Evolutionary conservation across 768 basidiomycete genomes (phyloP), one percentile per base, ranked within the genome.

Genomic region (Inosperma sp.): DNA sequence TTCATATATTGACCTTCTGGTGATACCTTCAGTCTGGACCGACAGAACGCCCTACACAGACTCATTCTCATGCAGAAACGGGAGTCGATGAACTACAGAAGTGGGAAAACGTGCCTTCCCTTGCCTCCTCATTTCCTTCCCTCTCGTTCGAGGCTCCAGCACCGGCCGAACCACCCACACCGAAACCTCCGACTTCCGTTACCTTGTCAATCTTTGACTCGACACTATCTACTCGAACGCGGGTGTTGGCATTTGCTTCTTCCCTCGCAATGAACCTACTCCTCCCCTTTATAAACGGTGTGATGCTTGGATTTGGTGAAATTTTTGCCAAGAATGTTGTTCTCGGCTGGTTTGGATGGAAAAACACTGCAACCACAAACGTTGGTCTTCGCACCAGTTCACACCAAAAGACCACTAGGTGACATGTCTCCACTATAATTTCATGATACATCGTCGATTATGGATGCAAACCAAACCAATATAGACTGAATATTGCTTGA

Each of bases 241-340:
- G 89, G 45, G 60, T 80, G 39, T 80, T 77, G 33, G 87, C 90
- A 7, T 64, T 89, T 45, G 66, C 84, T 48, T 83, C 88, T 13
- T 82, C 86, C 19, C 65, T 93, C 55, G 86, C 86, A 22, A 88
- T 95, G 64, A 94, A 95, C 64, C 64, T 95, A 54, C 63, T 88
- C 1, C 75, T 95, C 31, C 92, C 92, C 0, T 95, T 95, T 66
- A 78, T 95, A 7, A 95, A 94, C 56, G 93, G 92, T 16, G 88
- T 95, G 51, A 95, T 95, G 92, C 81, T 93, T 44, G 92, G 92
- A n/a, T 93, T 94, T 62, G 92, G 92, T 33, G 93, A 95, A 68
- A 87, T 95, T 43, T 92, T 93, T 63, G 92, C 87, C 29, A 87
- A 86, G 67, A 80, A 86, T 37, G 75, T 88, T n/a, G 65, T 88